phyloP scores from a whole-genome alignment of 257 asterid species.

The Haberlea rhodopensis region DNA sequence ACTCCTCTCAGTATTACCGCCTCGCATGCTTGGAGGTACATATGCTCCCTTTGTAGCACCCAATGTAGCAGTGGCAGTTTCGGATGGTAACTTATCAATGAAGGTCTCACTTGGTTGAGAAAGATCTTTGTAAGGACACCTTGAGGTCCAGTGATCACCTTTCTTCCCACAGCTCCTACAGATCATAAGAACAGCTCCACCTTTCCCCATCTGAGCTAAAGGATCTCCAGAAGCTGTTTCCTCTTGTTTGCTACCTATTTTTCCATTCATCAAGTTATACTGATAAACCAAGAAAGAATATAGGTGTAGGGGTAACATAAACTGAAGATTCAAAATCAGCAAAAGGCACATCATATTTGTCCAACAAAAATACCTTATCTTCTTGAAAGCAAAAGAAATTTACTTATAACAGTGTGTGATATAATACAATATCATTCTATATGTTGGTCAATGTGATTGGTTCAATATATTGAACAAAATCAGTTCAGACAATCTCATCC shows the following conservation, averaged over 20 bases:
- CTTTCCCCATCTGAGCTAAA: conserved; percentile 39
- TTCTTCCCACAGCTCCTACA: conserved; percentile 87
- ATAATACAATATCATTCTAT: no score
- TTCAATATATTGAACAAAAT: no score
- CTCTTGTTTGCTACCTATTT: conserved; percentile 65
- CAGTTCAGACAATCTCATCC: no score
- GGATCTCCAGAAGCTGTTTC: conserved; percentile 62
- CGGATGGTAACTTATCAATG: conserved; percentile 65
- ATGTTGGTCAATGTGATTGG: no score
- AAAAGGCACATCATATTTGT: not conserved
- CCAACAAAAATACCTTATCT: no score
- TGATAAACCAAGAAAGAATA: not conserved
- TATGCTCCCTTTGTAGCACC: conserved; percentile 55
- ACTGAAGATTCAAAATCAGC: not conserved
- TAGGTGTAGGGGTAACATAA: not conserved
- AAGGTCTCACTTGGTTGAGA: conserved; percentile 57
- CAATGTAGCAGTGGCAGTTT: conserved; percentile 24
- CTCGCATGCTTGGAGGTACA: conserved; percentile 79
- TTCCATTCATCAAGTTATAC: not conserved
- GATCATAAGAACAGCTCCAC: conserved; percentile 90
- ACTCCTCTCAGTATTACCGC: conserved; percentile 44
- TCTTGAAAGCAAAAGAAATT: no score
- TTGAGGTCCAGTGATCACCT: conserved; percentile 96
- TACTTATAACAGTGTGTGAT: no score
- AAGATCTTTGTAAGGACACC: conserved; percentile 94